Evolutionary conservation across 202 grass and related monocot species (phyloP), one percentile per base, ranked within the genome.

Genomic region (Panicum virgatum): DNA sequence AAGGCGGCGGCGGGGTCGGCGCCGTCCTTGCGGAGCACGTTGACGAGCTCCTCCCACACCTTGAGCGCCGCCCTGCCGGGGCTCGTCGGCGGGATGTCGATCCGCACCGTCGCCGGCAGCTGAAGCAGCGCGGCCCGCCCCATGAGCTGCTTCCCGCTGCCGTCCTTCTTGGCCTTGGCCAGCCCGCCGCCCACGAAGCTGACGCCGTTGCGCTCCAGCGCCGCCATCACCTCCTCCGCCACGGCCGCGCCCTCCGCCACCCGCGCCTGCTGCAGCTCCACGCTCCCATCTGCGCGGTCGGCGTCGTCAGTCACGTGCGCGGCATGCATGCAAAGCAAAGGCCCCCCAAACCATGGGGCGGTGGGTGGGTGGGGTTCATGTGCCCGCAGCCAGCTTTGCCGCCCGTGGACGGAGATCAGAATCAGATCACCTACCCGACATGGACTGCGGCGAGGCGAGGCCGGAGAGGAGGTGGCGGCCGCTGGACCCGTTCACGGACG

Each of bases 221-320:
- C 91, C 30, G 84, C 92, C 86, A 96, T 98, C 74, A 94, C 92
- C 82, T 98, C 96, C 22, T 93, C 95, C 19, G 89, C 92, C 67
- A 98, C 79, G 20, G 88, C 70, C 13, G 82, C 73, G 20, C 77
- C 84, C 74, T 85, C 89, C 19, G 80, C 54, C 77, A 75, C 69
- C 27, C 68, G 42, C 82, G 63, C 56, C 48, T 27, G 76, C 78
- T 86, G 88, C 77, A 40, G 44, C 82, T 86, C 66, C 18, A 85
- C 62, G 80, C 86, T 71, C 38, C 75, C 83, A 9, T 90, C 61
- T 90, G 83, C 54, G 40, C 12, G 20, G 23, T 46, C 48, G 46
- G 10, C 39, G 22, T n/a, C n/a, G n/a, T 67, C 48, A 66, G 29
- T 81, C 59, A 66, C 64, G 34, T 84, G 32, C 32, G 32, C 32